These are phyloP conservation scores for Amaranthus palmeri DNA, from an alignment of 148 eudicot species.

Conservation along the genomic window DNA sequence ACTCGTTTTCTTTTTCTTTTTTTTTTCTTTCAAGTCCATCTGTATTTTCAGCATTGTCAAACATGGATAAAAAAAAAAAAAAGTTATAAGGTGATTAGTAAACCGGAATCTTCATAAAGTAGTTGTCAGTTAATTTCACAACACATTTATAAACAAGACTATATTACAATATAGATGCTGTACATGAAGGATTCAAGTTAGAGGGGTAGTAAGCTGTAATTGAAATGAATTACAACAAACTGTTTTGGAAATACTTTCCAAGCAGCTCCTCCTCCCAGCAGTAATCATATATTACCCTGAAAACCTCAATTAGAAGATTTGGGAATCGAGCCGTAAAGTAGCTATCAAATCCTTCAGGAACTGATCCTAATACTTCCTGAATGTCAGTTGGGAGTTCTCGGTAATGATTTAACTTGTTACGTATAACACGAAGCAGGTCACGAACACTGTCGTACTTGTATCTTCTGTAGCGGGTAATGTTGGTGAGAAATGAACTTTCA, in stretches of 20 bases:
- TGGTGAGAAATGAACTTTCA: slow-evolving; percentile 54
- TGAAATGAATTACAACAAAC: slow-evolving; percentile 20
- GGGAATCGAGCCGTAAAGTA: slow-evolving; percentile 80
- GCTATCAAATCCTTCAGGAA: slow-evolving; percentile 79
- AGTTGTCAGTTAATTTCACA: too few species aligned
- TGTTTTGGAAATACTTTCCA: slow-evolving; percentile 57
- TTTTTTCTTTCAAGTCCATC: neutral
- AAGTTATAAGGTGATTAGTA: too few species aligned
- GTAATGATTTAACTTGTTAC: slow-evolving; percentile 86
- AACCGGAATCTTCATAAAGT: too few species aligned
- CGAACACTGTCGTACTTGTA: slow-evolving; percentile 82
- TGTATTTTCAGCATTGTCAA: neutral
- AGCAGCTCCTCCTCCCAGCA: slow-evolving; percentile 65
- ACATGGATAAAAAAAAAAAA: too few species aligned
- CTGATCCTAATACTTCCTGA: slow-evolving; percentile 73
- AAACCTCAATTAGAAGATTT: slow-evolving; percentile 72
- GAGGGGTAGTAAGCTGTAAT: neutral
- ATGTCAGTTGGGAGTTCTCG: slow-evolving; percentile 72
- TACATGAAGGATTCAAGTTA: slow-evolving; percentile 15
- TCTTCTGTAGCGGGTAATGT: slow-evolving; percentile 68
- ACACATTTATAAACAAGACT: too few species aligned
- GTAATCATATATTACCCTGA: slow-evolving; percentile 47
- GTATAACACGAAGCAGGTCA: slow-evolving; percentile 78
- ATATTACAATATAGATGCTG: slow-evolving; percentile 3
- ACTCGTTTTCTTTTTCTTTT: neutral